Percentiles rank a stretch among this genome's conserved stretches.
Evolutionary conservation across 1,139 yeast genomes (phyloP).

Genomic region (Blastobotrys arbuscula): DNA sequence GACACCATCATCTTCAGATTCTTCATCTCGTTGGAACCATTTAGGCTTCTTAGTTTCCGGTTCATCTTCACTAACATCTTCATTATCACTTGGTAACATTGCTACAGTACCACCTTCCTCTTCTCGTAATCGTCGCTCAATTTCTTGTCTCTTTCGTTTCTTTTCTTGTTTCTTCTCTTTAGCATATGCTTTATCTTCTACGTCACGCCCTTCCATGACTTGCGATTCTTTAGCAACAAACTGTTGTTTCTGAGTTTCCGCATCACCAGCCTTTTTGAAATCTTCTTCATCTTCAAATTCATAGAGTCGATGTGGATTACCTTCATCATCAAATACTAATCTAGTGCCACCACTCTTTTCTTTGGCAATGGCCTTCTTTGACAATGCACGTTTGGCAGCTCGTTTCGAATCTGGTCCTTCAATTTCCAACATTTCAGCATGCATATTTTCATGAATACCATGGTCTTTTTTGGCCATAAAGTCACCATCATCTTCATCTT

Average conservation of each 20-base stretch:
- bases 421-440: constrained; percentile 40
- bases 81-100: constrained; percentile 5
- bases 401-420: constrained; percentile 67
- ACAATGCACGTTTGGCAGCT: constrained; percentile 79
- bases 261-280: constrained; percentile 72
- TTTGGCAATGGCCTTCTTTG: constrained; percentile 66
- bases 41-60: constrained; percentile 11
- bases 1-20: constrained; percentile 37
- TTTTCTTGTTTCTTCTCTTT: constrained; percentile 78
- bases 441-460: constrained; percentile 59
- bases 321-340: constrained; percentile 88
- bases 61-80: constrained; percentile 21
- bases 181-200: constrained; percentile 75
- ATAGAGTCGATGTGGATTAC: constrained; percentile 80
- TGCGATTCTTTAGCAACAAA: constrained; percentile 63
- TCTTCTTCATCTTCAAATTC: constrained; percentile 89
- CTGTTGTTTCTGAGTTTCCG: constrained; percentile 57
- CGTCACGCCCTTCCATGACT: constrained; percentile 66
- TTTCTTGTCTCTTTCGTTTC: constrained; percentile 82
- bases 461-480: constrained; percentile 74
- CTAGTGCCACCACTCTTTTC: constrained; percentile 66
- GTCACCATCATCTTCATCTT: constrained; percentile 59
- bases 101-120: constrained; percentile 38
- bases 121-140: constrained; percentile 46
- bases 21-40: constrained; percentile 9